phyloP scores from a whole-genome alignment of 2,329 filamentous ascomycete species.

The Dactylonectria macrodidyma region DNA sequence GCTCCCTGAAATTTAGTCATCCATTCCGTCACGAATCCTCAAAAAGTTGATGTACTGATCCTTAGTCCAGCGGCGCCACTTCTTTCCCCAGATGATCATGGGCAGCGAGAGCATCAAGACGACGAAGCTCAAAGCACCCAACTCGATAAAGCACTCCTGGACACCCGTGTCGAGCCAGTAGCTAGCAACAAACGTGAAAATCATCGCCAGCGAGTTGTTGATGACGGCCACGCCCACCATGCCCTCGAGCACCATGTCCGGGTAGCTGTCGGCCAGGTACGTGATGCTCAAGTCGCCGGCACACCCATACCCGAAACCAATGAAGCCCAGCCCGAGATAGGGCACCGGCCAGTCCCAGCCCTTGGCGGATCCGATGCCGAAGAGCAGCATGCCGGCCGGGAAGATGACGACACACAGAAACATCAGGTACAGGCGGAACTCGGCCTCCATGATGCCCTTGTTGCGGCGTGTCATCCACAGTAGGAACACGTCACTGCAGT shows the following conservation, averaged over 20 bases:
- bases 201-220: constrained; percentile 68
- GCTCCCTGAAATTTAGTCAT: constrained; percentile 26
- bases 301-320: constrained; percentile 72
- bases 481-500: constrained; percentile 69
- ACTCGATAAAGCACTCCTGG: constrained; percentile 65
- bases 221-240: constrained; percentile 72
- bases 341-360: constrained; percentile 68
- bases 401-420: constrained; percentile 65
- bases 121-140: constrained; percentile 65
- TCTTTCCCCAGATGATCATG: constrained; percentile 70
- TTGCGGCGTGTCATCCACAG: constrained; percentile 69
- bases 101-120: constrained; percentile 66
- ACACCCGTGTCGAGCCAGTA: constrained; percentile 65
- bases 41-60: constrained; percentile 62
- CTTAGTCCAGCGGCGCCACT: constrained; percentile 62
- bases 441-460: constrained; percentile 68
- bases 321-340: constrained; percentile 70
- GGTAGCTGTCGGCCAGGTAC: constrained; percentile 69
- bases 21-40: constrained; percentile 61
- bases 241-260: constrained; percentile 70
- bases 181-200: constrained; percentile 67
- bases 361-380: constrained; percentile 65
- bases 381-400: constrained; percentile 66
- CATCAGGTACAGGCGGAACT: constrained; percentile 68
- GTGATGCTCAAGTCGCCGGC: constrained; percentile 70